A percentile compares a stretch with the other conserved stretches of the same genome.
phyloP scores from a whole-genome alignment of 306 rosid genomes.

The Malus sylvestris region DNA sequence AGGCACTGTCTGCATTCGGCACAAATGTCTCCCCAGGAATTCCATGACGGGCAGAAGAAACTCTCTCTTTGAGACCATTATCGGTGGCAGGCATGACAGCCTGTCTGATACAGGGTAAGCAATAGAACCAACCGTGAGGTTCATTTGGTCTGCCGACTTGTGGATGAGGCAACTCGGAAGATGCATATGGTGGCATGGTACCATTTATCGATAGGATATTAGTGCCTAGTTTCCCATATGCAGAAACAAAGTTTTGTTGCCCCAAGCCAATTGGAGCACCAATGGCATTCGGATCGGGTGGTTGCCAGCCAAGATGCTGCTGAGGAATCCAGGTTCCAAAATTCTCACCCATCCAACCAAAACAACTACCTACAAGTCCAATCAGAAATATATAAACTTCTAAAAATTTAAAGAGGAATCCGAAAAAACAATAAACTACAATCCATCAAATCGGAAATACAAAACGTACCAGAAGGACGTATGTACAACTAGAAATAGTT shows the following conservation, averaged over 20 bases:
- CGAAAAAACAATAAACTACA: neutral
- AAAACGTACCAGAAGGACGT: conserved; percentile 54
- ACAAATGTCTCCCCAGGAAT: conserved; percentile 19
- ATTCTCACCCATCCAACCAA: conserved; percentile 72
- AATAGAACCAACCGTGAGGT: conserved; percentile 65
- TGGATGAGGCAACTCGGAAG: conserved; percentile 37
- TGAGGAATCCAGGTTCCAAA: conserved; percentile 43
- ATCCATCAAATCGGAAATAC: neutral
- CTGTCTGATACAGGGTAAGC: conserved; percentile 53
- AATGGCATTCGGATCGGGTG: conserved; percentile 39
- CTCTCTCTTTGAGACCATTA: conserved; percentile 21
- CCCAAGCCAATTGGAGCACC: conserved; percentile 34
- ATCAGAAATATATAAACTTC: conserved; percentile 1
- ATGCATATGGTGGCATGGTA: conserved; percentile 24
- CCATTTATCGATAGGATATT: conserved; percentile 30
- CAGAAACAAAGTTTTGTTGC: conserved; percentile 40
- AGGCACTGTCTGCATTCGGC: conserved; percentile 20
- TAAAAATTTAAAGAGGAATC: neutral
- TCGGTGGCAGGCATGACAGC: conserved; percentile 37
- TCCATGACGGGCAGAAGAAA: conserved; percentile 15
- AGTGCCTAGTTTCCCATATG: conserved; percentile 28
- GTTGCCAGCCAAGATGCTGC: conserved; percentile 43
- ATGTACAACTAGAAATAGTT: conserved; percentile 42
- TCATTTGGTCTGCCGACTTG: conserved; percentile 45
- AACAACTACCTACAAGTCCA: conserved; percentile 45